Evolutionary conservation across 2,329 filamentous ascomycete genomes (phyloP).

Genomic region (Ophiostoma sp.): DNA sequence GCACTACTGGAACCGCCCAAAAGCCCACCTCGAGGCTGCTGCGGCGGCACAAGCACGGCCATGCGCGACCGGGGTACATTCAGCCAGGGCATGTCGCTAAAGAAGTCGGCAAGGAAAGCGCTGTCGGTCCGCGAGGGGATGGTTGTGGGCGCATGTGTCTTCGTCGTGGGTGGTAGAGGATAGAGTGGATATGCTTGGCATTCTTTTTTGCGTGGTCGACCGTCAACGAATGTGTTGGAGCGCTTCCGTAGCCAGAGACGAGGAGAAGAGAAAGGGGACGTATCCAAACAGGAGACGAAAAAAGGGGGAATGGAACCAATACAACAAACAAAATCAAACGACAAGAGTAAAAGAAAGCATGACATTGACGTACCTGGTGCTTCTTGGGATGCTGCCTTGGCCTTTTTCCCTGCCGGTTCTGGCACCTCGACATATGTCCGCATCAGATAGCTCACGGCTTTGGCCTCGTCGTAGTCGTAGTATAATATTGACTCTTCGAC

Average conservation of each 20-base stretch:
- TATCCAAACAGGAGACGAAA: neutral
- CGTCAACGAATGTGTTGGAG: conserved; percentile 27
- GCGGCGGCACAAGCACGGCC: conserved; percentile 62
- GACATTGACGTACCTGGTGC: conserved; percentile 31
- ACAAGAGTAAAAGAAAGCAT: neutral
- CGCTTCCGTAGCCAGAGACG: neutral
- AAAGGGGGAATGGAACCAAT: no score
- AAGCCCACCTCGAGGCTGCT: conserved; percentile 62
- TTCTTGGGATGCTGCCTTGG: conserved; percentile 26
- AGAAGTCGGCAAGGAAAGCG: conserved; percentile 59
- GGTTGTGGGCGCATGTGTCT: neutral
- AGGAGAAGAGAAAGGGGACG: neutral
- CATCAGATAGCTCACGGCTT: conserved; percentile 77
- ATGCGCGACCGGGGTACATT: conserved; percentile 66
- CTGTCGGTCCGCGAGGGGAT: conserved; percentile 22
- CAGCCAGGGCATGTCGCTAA: conserved; percentile 84
- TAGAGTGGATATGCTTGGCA: conserved; percentile 6
- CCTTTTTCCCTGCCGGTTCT: conserved; percentile 40
- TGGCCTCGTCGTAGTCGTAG: conserved; percentile 91
- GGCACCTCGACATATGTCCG: conserved; percentile 57
- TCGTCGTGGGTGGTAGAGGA: neutral
- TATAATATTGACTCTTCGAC: conserved; percentile 92
- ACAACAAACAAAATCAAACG: neutral
- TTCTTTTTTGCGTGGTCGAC: conserved; percentile 23
- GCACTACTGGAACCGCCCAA: conserved; percentile 67